phyloP scores from a whole-genome alignment of 768 basidiomycete species.

The Hericium erinaceus region DNA sequence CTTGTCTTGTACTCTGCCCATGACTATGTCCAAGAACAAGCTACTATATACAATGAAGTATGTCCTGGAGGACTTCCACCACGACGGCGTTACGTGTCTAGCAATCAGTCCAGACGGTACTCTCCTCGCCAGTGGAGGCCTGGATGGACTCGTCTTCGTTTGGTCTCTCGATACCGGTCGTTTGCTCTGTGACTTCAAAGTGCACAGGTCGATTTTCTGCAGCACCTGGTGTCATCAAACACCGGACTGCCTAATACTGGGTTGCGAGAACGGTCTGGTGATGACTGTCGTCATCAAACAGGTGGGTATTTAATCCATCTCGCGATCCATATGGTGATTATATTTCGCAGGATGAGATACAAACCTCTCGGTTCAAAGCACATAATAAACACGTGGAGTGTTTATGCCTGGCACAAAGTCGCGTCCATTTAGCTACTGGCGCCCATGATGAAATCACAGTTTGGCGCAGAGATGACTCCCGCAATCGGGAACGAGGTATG shows the following conservation, averaged over 20 bases:
- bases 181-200: not conserved
- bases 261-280: not conserved
- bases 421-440: not conserved
- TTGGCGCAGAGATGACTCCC: not conserved
- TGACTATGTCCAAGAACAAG: not conserved
- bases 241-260: not conserved
- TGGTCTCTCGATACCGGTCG: not conserved
- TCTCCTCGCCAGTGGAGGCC: not conserved
- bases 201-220: not conserved
- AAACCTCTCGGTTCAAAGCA: not conserved
- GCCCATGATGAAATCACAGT: not conserved
- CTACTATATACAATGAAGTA: not conserved
- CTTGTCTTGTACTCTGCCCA: no score
- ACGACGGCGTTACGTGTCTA: not conserved
- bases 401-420: not conserved
- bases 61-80: not conserved
- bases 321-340: not conserved
- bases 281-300: not conserved
- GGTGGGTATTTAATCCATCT: not conserved
- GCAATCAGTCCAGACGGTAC: not conserved
- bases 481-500: not conserved
- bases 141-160: not conserved
- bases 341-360: not conserved
- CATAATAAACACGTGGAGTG: not conserved
- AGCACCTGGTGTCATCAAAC: not conserved